A percentile compares a stretch with the other conserved stretches of the same genome.
Conservation (phyloP, 2,329 filamentous ascomycete species). For the Coniella vitis region DNA sequence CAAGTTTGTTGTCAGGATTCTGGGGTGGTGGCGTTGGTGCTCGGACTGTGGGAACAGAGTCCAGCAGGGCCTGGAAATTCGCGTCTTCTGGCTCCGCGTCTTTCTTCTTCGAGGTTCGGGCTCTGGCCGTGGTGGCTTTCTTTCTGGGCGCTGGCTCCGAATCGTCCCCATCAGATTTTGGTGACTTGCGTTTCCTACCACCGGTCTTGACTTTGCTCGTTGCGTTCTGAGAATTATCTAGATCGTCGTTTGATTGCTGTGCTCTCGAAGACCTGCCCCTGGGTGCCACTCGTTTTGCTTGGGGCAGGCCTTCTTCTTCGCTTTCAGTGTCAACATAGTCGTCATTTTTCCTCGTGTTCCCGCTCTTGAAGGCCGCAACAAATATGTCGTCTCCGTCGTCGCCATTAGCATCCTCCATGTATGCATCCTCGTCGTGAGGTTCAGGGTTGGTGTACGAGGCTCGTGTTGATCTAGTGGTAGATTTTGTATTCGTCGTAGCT, state of each 20-base stretch:
- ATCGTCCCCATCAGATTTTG: constrained; percentile 13
- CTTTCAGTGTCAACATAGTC: constrained; percentile 68
- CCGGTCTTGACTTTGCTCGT: constrained; percentile 25
- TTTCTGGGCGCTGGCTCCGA: constrained; percentile 30
- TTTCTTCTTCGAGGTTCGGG: constrained; percentile 59
- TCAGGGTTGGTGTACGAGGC: constrained; percentile 34
- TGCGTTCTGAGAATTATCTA: constrained; percentile 26
- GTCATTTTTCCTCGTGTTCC: constrained; percentile 63
- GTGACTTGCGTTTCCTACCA: constrained; percentile 17
- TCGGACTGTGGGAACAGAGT: constrained; percentile 76
- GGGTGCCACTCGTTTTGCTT: constrained; percentile 51
- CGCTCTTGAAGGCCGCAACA: constrained; percentile 60
- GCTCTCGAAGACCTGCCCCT: constrained; percentile 31
- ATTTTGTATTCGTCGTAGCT: constrained; percentile 19
- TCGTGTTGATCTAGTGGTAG: constrained; percentile 28
- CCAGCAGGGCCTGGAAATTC: constrained; percentile 74
- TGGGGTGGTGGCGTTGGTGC: constrained; percentile 77
- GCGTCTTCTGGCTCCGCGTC: constrained; percentile 59
- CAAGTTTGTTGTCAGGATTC: constrained; percentile 67
- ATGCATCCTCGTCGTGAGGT: constrained; percentile 46
- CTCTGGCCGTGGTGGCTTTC: constrained; percentile 50
- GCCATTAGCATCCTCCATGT: constrained; percentile 56
- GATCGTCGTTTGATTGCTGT: constrained; percentile 27
- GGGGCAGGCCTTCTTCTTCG: constrained; percentile 60
- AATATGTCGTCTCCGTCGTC: constrained; percentile 80